Conservation (phyloP, 2,329 filamentous ascomycete species). For the Colletotrichum spinosum region DNA sequence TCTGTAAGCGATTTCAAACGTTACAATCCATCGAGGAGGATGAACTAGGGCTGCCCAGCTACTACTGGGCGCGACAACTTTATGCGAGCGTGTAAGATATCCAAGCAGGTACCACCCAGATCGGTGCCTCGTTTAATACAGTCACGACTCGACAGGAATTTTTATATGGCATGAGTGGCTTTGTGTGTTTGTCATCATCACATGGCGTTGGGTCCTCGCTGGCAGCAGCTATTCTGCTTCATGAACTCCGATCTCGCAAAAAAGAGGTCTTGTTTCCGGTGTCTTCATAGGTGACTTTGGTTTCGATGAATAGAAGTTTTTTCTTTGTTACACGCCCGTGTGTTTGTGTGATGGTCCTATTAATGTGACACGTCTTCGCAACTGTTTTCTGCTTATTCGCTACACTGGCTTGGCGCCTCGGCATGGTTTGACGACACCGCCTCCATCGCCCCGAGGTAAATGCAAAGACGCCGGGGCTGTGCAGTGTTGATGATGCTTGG, state of each 20-base stretch:
- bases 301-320: slow-evolving; percentile 30
- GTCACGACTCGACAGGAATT: slow-evolving; percentile 31
- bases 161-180: slow-evolving; percentile 31
- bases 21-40: slow-evolving; percentile 24
- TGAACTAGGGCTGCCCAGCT: neutral
- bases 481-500: neutral
- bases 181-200: slow-evolving; percentile 30
- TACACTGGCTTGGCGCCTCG: slow-evolving; percentile 6
- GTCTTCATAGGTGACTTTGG: slow-evolving; percentile 16
- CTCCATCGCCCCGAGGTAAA: neutral
- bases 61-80: slow-evolving; percentile 7
- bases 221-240: slow-evolving; percentile 33
- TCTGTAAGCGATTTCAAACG: slow-evolving; percentile 54
- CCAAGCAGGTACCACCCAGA: slow-evolving; percentile 16
- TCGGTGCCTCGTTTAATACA: slow-evolving; percentile 31
- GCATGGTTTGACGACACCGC: slow-evolving; percentile 1
- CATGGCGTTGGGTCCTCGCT: slow-evolving; percentile 34
- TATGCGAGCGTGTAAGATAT: slow-evolving; percentile 36
- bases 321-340: neutral
- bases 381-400: neutral
- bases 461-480: neutral
- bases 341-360: neutral
- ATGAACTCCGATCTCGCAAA: slow-evolving; percentile 23
- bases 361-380: slow-evolving; percentile 3
- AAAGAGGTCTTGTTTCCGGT: slow-evolving; percentile 17